Evolutionary conservation across 495 filamentous ascomycete species (phyloP).

Genomic region (Xylaria palmicola): DNA sequence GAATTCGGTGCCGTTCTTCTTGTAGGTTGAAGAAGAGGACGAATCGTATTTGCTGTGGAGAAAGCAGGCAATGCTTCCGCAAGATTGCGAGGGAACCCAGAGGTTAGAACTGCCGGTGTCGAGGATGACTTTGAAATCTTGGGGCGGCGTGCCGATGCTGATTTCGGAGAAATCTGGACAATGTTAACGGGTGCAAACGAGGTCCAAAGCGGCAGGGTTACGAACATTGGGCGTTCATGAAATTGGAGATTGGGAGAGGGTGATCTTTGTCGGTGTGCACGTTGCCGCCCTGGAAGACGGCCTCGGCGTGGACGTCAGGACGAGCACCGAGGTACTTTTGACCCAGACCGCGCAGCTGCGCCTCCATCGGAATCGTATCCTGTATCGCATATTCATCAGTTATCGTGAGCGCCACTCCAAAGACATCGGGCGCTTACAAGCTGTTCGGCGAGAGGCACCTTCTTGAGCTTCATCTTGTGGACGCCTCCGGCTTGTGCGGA

Average conservation of each 20-base stretch:
- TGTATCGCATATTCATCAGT: conserved; percentile 35
- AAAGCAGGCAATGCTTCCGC: conserved; percentile 96
- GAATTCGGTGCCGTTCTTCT: conserved; percentile 88
- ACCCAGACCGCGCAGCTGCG: conserved; percentile 76
- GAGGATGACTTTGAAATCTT: conserved; percentile 96
- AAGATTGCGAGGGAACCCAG: conserved; percentile 91
- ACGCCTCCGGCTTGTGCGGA: conserved; percentile 77
- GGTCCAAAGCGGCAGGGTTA: conserved; percentile 7
- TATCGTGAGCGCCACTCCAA: neutral
- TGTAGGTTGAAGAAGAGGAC: conserved; percentile 84
- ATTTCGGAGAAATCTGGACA: conserved; percentile 92
- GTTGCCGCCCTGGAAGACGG: conserved; percentile 74
- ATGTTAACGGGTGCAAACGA: conserved; percentile 26
- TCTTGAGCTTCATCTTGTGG: conserved; percentile 95
- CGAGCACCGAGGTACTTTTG: conserved; percentile 93
- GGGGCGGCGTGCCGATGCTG: conserved; percentile 84
- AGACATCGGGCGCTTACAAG: conserved; percentile 59
- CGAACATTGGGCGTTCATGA: conserved; percentile 98
- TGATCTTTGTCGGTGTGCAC: conserved; percentile 69
- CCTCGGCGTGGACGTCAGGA: conserved; percentile 64
- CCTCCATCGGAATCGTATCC: conserved; percentile 74
- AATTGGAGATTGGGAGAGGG: conserved; percentile 89
- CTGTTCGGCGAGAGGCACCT: conserved; percentile 89
- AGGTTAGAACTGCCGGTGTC: conserved; percentile 99
- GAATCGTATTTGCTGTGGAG: conserved; percentile 97